These are phyloP conservation scores for Colletotrichum filicis DNA, from an alignment of 2,329 filamentous ascomycete genomes.

Conservation along the genomic window DNA sequence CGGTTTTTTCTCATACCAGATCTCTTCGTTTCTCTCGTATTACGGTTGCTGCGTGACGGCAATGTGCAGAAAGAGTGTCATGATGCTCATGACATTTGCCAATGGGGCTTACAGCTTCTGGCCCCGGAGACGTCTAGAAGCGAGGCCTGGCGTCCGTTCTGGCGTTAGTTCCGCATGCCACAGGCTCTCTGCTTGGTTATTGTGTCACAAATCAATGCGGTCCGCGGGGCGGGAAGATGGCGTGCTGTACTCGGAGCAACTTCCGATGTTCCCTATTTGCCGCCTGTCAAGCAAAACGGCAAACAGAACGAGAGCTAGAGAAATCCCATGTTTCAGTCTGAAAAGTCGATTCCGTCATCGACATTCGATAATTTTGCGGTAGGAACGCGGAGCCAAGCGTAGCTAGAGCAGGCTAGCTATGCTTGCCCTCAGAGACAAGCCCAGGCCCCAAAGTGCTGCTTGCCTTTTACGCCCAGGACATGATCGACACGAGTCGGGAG, in stretches of 20 bases:
- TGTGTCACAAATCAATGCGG: not conserved
- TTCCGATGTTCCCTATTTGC: not conserved
- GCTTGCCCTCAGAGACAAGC: not conserved
- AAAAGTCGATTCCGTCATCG: conserved; percentile 35
- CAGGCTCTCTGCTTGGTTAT: not conserved
- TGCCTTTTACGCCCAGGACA: not conserved
- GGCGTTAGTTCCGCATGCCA: conserved; percentile 26
- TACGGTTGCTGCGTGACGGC: not conserved
- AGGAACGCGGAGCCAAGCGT: not conserved
- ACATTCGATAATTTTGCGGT: not conserved
- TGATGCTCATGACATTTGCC: conserved; percentile 12
- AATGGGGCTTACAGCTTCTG: not conserved
- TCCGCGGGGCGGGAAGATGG: not conserved
- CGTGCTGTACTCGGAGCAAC: conserved; percentile 19
- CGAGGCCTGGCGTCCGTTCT: conserved; percentile 1
- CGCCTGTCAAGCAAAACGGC: not conserved
- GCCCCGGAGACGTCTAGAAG: conserved; percentile 20
- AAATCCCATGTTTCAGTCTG: conserved; percentile 35
- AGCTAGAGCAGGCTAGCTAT: not conserved
- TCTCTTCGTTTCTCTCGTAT: not conserved
- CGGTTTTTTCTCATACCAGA: not conserved
- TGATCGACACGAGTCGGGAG: conserved; percentile 29
- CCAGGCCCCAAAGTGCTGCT: not conserved
- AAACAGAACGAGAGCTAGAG: conserved; percentile 1
- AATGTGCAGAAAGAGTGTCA: not conserved